Evolutionary conservation across 2,329 filamentous ascomycete species (phyloP).

Genomic region (Huntiella decipiens): DNA sequence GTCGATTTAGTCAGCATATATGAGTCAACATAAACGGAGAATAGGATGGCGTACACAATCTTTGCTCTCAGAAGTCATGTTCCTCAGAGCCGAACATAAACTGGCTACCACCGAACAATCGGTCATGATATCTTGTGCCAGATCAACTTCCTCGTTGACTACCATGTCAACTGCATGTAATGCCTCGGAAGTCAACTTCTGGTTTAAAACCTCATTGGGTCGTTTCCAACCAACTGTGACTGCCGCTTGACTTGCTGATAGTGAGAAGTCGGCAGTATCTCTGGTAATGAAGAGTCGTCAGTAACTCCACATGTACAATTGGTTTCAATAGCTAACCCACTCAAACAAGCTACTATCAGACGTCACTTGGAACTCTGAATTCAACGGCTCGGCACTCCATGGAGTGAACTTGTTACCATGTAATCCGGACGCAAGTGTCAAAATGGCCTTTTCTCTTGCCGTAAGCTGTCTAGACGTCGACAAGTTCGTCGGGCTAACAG

Average conservation of each 20-base stretch:
- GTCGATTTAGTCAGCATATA: not conserved
- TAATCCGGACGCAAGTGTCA: slow-evolving; percentile 59
- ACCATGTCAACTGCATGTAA: slow-evolving; percentile 41
- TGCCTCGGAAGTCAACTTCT: not conserved
- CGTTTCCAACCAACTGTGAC: slow-evolving; percentile 76
- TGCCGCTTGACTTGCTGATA: slow-evolving; percentile 55
- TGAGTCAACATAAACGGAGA: no score
- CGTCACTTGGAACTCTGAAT: slow-evolving; percentile 38
- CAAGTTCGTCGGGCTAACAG: not conserved
- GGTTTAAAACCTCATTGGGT: slow-evolving; percentile 33
- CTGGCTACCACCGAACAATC: slow-evolving; percentile 97
- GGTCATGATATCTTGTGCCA: slow-evolving; percentile 88
- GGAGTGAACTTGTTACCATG: slow-evolving; percentile 72
- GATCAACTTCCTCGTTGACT: slow-evolving; percentile 44
- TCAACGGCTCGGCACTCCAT: slow-evolving; percentile 48
- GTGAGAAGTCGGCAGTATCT: slow-evolving; percentile 19
- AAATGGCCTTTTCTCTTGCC: slow-evolving; percentile 54
- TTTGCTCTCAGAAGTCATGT: slow-evolving; percentile 44
- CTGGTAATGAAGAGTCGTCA: not conserved
- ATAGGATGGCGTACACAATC: slow-evolving; percentile 34
- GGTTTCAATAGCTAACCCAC: slow-evolving; percentile 27
- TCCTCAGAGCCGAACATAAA: slow-evolving; percentile 61
- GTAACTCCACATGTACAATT: not conserved
- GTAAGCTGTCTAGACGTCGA: slow-evolving; percentile 35
- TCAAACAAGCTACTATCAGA: slow-evolving; percentile 36